Base-by-base conservation (phyloP, 2,329 filamentous ascomycete genomes). In the Botrytis galanthina region DNA sequence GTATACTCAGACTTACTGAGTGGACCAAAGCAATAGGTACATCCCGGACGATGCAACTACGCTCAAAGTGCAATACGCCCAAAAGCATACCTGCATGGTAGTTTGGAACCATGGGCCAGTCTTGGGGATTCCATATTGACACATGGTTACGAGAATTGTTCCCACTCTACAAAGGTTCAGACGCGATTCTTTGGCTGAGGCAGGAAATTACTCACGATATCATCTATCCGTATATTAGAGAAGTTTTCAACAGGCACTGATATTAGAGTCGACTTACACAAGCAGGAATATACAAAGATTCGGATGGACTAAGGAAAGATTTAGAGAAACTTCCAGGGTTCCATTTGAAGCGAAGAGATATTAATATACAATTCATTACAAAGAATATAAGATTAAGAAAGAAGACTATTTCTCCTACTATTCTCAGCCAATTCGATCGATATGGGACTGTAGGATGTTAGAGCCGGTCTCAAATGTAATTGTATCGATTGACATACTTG, bases 101-200 rank as follows among this genome's bases (percentile, higher is more conserved):
- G 79, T 81, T 44, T 87, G 82, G 12, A 93, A 85, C 90, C 91
- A 96, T 6, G 83, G 80, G 0, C 89, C 91, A 7, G 86, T 85
- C 71, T 86, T 82, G n/a, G 86, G 84, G 9, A 90, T 84, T 0
- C 92, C 93, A 80, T 94, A 96, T 80, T 96, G 90, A 60, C 90
- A 92, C 44, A 92, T 88, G 76, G 94, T 95, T 78, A 93, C 93
- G 77, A 94, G 84, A 44, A 95, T 89, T 59, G 93, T 93, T 35
- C 91, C 93, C 75, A 92, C 87, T 26, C 91, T 93, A 73, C 85
- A 12, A n/a, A 71, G 6, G 6, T 44, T 71, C 44, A 51, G 44
- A 20, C 14, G 22, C 4, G 5, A n/a, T 57, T 26, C 12, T n/a
- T 44, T 71, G 16, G 29, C n/a, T 32, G 29, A n/a, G 39, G 5